phyloP scores from a whole-genome alignment of 2,329 filamentous ascomycete genomes.

The Xylariaceae sp. region DNA sequence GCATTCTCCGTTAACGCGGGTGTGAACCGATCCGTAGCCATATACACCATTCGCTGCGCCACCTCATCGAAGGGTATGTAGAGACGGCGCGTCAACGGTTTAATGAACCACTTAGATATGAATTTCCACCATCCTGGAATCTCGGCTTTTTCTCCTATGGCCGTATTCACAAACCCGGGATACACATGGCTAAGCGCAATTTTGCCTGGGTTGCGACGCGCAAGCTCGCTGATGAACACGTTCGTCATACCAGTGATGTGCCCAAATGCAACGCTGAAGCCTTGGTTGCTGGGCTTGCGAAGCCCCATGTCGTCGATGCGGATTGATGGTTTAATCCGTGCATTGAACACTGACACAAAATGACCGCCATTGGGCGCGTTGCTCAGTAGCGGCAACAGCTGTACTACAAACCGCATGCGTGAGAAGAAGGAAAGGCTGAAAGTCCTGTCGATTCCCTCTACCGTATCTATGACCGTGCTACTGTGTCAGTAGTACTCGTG shows the following conservation, averaged over 20 bases:
- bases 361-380: slow-evolving; percentile 6
- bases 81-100: slow-evolving; percentile 1
- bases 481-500: too few species aligned
- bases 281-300: slow-evolving; percentile 3
- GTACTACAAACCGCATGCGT: slow-evolving; percentile 37
- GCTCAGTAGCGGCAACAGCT: slow-evolving; percentile 38
- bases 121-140: slow-evolving; percentile 15
- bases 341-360: slow-evolving; percentile 35
- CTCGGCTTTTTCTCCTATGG: background rate
- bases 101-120: background rate
- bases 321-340: background rate
- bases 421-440: slow-evolving; percentile 42
- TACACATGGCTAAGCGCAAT: slow-evolving; percentile 36
- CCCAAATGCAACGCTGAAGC: background rate
- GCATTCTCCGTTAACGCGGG: background rate
- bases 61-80: slow-evolving; percentile 15
- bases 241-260: slow-evolving; percentile 35
- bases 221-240: slow-evolving; percentile 41
- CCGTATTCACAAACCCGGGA: slow-evolving; percentile 14
- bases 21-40: slow-evolving; percentile 4
- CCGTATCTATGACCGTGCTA: slow-evolving; percentile 34
- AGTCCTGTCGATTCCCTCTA: slow-evolving; percentile 39
- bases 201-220: slow-evolving; percentile 35
- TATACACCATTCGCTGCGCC: slow-evolving; percentile 17
- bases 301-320: slow-evolving; percentile 13